Evolutionary conservation across 2,329 filamentous ascomycete species (phyloP).

Genomic region (Scopulariopsis brevicaulis): DNA sequence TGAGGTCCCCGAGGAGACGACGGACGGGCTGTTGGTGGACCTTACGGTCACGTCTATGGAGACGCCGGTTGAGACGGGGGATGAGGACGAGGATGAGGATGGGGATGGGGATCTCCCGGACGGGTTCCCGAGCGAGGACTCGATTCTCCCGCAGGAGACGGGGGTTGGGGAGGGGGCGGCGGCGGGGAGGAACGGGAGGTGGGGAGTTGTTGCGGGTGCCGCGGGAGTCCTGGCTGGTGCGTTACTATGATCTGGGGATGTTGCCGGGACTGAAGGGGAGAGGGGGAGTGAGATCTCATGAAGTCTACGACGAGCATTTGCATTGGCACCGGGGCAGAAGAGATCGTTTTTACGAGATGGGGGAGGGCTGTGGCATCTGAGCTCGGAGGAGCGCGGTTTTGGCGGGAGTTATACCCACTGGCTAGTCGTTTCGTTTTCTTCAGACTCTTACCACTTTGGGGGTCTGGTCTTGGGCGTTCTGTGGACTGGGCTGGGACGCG

Average conservation of each 20-base stretch:
- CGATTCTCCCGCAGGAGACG: neutral
- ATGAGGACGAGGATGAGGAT: neutral
- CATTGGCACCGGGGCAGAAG: neutral
- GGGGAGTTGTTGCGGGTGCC: neutral
- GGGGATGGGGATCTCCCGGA: too few species aligned
- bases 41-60: constrained; percentile 2
- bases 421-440: neutral
- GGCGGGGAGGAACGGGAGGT: neutral
- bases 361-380: neutral
- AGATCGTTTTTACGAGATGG: neutral
- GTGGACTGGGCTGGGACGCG: too few species aligned
- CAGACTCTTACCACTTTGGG: neutral
- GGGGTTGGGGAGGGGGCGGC: neutral
- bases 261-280: neutral
- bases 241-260: neutral
- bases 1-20: neutral
- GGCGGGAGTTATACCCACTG: neutral
- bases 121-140: neutral
- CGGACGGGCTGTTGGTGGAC: neutral
- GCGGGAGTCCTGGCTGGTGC: neutral
- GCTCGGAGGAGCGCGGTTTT: neutral
- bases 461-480: neutral
- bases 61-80: neutral
- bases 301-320: neutral
- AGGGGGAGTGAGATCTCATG: neutral